Evolutionary conservation across 2,329 filamentous ascomycete genomes (phyloP).

Genomic region (Talaromyces sp.): DNA sequence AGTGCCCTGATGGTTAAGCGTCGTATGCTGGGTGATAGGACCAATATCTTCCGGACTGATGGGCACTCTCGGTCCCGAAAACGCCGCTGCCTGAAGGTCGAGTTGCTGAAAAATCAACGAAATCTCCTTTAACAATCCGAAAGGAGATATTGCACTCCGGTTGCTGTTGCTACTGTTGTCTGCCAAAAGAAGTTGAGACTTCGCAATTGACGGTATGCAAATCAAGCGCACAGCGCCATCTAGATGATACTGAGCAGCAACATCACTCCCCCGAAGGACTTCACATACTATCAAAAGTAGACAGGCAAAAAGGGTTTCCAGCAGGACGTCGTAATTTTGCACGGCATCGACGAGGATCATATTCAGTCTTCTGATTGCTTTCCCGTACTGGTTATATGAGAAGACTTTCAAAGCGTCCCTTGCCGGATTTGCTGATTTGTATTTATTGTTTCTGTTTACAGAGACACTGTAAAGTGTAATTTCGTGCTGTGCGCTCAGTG

Average conservation of each 20-base stretch:
- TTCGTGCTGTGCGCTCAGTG: background rate
- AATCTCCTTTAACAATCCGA: background rate
- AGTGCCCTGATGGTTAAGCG: background rate
- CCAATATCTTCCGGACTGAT: background rate
- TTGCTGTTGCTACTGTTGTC: background rate
- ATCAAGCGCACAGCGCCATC: constrained; percentile 5
- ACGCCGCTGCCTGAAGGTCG: constrained; percentile 3
- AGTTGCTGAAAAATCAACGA: background rate
- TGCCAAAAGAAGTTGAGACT: background rate
- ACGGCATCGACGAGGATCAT: background rate
- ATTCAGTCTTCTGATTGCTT: constrained; percentile 3
- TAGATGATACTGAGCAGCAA: constrained; percentile 3
- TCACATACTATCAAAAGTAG: constrained; percentile 5
- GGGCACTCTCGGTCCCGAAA: background rate
- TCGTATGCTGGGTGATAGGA: background rate
- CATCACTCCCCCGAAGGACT: background rate
- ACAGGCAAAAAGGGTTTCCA: constrained; percentile 2
- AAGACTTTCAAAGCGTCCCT: background rate
- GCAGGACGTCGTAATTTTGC: background rate
- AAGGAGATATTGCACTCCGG: background rate
- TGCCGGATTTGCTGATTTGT: background rate
- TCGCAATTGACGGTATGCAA: constrained; percentile 1
- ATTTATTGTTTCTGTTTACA: background rate
- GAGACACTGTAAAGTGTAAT: background rate
- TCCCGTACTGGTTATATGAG: background rate